Evolutionary conservation across 2,329 filamentous ascomycete genomes (phyloP).

Genomic region (Scedosporium boydii): DNA sequence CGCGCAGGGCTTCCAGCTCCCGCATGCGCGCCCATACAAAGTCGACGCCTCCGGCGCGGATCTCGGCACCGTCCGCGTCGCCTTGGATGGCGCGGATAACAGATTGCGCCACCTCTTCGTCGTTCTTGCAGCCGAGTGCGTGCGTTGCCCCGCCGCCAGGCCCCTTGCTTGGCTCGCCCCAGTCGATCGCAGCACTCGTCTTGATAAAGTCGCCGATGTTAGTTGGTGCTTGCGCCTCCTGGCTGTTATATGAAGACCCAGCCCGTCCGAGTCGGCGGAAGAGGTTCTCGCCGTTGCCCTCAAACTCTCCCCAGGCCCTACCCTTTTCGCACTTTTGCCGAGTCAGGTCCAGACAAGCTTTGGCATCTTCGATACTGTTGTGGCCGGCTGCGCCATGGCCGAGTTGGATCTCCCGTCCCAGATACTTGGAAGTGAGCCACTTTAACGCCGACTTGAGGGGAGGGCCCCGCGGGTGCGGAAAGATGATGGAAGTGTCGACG

Average conservation of each 20-base stretch:
- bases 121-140: conserved; percentile 46
- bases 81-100: conserved; percentile 50
- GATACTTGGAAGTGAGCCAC: conserved; percentile 78
- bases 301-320: conserved; percentile 71
- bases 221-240: conserved; percentile 49
- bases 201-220: conserved; percentile 49
- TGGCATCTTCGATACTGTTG: conserved; percentile 87
- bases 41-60: conserved; percentile 52
- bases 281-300: conserved; percentile 74
- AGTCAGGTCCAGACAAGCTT: conserved; percentile 82
- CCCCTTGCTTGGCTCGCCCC: conserved; percentile 65
- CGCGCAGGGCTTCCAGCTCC: conserved; percentile 54
- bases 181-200: conserved; percentile 73
- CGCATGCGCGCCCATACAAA: conserved; percentile 59
- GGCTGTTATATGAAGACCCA: conserved; percentile 51
- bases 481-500: conserved; percentile 83
- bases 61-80: conserved; percentile 46
- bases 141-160: conserved; percentile 46
- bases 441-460: conserved; percentile 87
- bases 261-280: conserved; percentile 70
- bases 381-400: conserved; percentile 61
- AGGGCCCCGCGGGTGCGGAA: conserved; percentile 80
- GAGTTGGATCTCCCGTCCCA: conserved; percentile 81
- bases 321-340: conserved; percentile 96
- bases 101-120: conserved; percentile 47